Conservation (phyloP, 768 basidiomycete genomes). For the Pleurotus citrinopileatus region DNA sequence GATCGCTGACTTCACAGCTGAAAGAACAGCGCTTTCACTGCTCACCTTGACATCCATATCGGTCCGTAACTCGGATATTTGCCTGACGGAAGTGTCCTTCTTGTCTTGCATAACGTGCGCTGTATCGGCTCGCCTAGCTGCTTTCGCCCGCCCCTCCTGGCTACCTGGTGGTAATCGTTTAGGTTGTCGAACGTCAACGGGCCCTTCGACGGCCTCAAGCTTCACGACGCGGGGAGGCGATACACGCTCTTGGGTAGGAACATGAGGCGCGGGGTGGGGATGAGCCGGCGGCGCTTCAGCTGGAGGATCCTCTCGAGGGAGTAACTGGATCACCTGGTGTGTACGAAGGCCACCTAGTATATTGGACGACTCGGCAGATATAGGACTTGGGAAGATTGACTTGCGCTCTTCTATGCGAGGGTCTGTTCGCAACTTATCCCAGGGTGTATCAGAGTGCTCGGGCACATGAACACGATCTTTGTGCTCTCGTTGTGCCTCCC, state of each 20-base stretch:
- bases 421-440: background rate
- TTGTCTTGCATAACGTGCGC: background rate
- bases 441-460: background rate
- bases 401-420: background rate
- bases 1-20: background rate
- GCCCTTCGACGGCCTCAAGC: conserved; percentile 5
- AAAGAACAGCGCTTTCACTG: background rate
- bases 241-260: background rate
- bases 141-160: conserved; percentile 41
- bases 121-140: conserved; percentile 39
- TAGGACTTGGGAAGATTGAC: background rate
- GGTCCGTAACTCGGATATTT: background rate
- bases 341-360: background rate
- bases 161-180: conserved; percentile 51
- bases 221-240: conserved; percentile 6
- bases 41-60: background rate
- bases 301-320: conserved; percentile 2
- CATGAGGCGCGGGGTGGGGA: background rate
- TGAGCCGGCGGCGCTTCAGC: background rate
- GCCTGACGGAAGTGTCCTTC: background rate
- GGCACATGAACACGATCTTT: background rate
- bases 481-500: background rate
- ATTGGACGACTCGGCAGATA: conserved; percentile 2
- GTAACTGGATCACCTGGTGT: conserved; percentile 3
- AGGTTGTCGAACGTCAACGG: background rate